Base-by-base conservation (phyloP, 108 stramenopile species). In the Skeletonema menzelii region DNA sequence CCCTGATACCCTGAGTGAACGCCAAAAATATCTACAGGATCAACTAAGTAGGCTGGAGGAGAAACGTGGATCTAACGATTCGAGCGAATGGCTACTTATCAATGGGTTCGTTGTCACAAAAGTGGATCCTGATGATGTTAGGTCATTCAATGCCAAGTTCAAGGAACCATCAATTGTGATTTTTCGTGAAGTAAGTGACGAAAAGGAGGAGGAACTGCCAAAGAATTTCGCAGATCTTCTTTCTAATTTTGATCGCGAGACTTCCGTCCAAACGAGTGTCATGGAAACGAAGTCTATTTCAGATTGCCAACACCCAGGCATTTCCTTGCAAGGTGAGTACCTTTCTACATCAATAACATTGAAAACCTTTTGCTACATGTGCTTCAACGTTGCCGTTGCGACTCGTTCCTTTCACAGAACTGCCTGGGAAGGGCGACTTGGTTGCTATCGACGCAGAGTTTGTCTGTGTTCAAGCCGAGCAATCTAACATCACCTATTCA, bases 401-500 rank as follows among this genome's bases (percentile, higher is more conserved):
- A 34, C 59, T 55, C 38, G 17, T 8, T n/a, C 42, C 38, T 60
- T 35, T 30, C 30, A 30, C 53, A 70, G 58, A 65, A 20, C 60
- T 95, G 53, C 82, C 87, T 19, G 61, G 65, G 1, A 76, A 83
- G 69, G 93, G 93, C 22, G 87, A 88, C 20, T 67, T 93, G 28
- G 63, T 96, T 15, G 93, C 96, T 22, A 92, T 96, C 57, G 96
- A 96, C 80, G 89, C 90, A 32, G 97, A 98, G 80, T 95, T 93
- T 76, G 92, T 93, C 7, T 87, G 82, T 26, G 88, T 95, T 20
- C 89, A 93, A 76, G 89, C 89, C 57, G 91, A 98, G 75, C 82
- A 94, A 68, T 86, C 91, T 7, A 61, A 72, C 8, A 56, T 96
- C 3, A 83, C 85, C 30, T 85, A 84, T 17, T 77, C 89, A 40